A percentile compares a stretch with the other conserved stretches of the same genome.
phyloP scores from a whole-genome alignment of 2,329 filamentous ascomycete genomes.

The Microcyclospora pomicola region DNA sequence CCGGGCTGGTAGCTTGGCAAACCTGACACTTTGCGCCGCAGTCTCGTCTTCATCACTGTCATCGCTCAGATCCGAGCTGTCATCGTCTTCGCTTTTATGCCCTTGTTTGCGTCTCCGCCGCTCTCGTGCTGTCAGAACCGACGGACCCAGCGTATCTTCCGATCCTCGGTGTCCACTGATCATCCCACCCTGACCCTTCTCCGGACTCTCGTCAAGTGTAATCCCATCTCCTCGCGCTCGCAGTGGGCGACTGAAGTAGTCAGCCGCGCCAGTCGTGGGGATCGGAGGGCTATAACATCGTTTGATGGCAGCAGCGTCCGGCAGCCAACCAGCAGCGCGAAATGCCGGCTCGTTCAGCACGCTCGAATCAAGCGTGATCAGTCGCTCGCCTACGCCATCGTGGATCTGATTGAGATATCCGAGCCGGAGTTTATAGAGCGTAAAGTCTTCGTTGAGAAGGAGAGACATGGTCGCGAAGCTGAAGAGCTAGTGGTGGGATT shows the following conservation, averaged over 20 bases:
- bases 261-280: slow-evolving; percentile 59
- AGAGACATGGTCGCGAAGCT: slow-evolving; percentile 20
- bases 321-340: slow-evolving; percentile 68
- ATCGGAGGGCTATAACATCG: slow-evolving; percentile 78
- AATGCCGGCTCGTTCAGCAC: slow-evolving; percentile 71
- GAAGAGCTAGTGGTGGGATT: background rate
- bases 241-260: slow-evolving; percentile 60
- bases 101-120: slow-evolving; percentile 46
- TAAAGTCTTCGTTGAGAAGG: slow-evolving; percentile 39
- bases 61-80: slow-evolving; percentile 73
- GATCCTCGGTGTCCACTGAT: slow-evolving; percentile 50
- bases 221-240: slow-evolving; percentile 7
- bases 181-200: slow-evolving; percentile 61
- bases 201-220: slow-evolving; percentile 37
- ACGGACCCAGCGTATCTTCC: slow-evolving; percentile 55
- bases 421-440: slow-evolving; percentile 68
- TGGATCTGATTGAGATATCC: slow-evolving; percentile 68
- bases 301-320: slow-evolving; percentile 61
- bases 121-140: slow-evolving; percentile 26
- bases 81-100: slow-evolving; percentile 62
- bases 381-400: slow-evolving; percentile 70
- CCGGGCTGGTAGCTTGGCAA: slow-evolving; percentile 86
- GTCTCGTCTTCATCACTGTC: slow-evolving; percentile 67
- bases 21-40: slow-evolving; percentile 78
- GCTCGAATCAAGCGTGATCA: slow-evolving; percentile 66